Evolutionary conservation across 768 basidiomycete genomes (phyloP), one percentile per base, ranked within the genome.

Genomic region (Hygrophoropsis aurantiaca): DNA sequence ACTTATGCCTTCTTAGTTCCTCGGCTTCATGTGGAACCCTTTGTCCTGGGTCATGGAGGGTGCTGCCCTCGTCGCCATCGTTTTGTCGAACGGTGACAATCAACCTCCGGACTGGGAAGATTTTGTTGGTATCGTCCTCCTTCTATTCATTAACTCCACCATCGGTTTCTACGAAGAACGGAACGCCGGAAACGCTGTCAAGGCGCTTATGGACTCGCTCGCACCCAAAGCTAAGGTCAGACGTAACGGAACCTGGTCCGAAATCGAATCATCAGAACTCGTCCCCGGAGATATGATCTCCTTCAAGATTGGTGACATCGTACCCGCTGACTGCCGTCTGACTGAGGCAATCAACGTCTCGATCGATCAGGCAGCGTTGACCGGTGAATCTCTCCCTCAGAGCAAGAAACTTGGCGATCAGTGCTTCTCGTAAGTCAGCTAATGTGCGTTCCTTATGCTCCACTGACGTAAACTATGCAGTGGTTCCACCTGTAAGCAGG

Each of bases 41-140:
- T 77, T 98, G 11, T 98, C 95, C 26, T 98, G 95, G 95, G 95
- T 98, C 70, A 98, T 98, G 95, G 95, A 98, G 70, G 93, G 87
- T 52, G 94, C 94, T 32, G 90, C 91, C 7, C 77, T 93, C 24
- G 92, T 94, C 55, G 94, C 95, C 40, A 98, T 98, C 66, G 93
- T 82, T 34, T 82, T 98, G 24, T 97, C 95, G 46, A 98, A 98
- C 69, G 95, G 95, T 69, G 84, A 84, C 58, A 73, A 76, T 46
- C 73, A 77, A 45, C 82, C 94, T 23, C 95, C 95, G 16, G 94
- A 98, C 63, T 98, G 95, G 95, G 75, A 90, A 65, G 95, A 98
- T 75, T 97, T 98, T 72, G 80, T 89, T 71, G 95, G 95, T 81
- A 98, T 98, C 74, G 71, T 97, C 58, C 74, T 90, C 41, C 81